Evolutionary conservation across 1,139 yeast genomes (phyloP).

Genomic region (Yamadazyma epiphylla): DNA sequence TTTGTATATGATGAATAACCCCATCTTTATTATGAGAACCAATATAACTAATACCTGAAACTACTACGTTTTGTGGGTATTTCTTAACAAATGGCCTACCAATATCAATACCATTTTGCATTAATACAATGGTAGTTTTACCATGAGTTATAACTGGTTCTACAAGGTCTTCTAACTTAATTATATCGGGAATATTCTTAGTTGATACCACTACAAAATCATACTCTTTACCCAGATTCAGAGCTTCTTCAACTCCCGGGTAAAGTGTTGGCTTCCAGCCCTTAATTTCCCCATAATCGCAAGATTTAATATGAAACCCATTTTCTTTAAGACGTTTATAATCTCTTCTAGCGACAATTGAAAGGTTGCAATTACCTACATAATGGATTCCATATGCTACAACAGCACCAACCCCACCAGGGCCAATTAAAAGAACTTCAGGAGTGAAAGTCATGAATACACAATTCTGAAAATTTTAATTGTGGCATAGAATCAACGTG

Average conservation of each 20-base stretch:
- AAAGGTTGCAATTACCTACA: constrained; percentile 44
- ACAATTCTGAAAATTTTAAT: too few species aligned
- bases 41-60: constrained; percentile 67
- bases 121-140: constrained; percentile 26
- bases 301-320: constrained; percentile 58
- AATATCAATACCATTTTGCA: constrained; percentile 72
- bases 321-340: constrained; percentile 45
- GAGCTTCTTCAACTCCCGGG: constrained; percentile 41
- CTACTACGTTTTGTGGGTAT: constrained; percentile 55
- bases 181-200: constrained; percentile 63
- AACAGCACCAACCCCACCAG: constrained; percentile 63
- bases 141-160: constrained; percentile 35
- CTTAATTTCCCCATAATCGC: constrained; percentile 53
- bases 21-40: constrained; percentile 49
- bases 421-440: constrained; percentile 32
- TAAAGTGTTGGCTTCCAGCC: constrained; percentile 51
- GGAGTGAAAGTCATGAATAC: too few species aligned
- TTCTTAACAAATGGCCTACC: constrained; percentile 54
- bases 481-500: too few species aligned
- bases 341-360: constrained; percentile 60
- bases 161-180: constrained; percentile 9
- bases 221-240: constrained; percentile 29
- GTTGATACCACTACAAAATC: constrained; percentile 65
- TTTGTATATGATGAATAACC: constrained; percentile 43
- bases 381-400: constrained; percentile 54